A percentile compares a stretch with the other conserved stretches of the same genome.
Conservation (phyloP, 306 rosid species). For the Fagus sylvatica region DNA sequence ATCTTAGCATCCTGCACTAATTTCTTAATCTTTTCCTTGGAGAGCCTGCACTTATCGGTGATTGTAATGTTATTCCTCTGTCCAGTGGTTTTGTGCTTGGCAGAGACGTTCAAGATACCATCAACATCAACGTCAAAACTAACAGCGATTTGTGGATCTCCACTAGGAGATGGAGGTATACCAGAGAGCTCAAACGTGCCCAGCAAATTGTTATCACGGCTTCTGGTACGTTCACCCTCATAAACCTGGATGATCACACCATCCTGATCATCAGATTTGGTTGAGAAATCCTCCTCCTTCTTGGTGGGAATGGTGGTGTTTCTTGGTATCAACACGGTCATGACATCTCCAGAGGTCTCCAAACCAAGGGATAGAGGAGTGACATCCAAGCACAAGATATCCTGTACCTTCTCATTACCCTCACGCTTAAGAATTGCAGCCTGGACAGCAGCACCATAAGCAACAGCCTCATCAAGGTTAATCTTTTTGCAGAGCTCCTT, state of each 20-base stretch:
- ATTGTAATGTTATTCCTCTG: constrained; percentile 40
- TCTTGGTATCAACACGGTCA: constrained; percentile 37
- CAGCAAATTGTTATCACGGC: constrained; percentile 31
- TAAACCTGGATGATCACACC: constrained; percentile 32
- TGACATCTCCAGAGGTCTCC: constrained; percentile 39
- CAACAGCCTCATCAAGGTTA: constrained; percentile 49
- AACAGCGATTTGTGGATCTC: constrained; percentile 36
- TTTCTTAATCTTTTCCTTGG: constrained; percentile 37
- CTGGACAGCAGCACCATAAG: constrained; percentile 44
- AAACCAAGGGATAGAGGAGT: constrained; percentile 44
- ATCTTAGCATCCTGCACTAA: constrained; percentile 48
- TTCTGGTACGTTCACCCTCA: constrained; percentile 40
- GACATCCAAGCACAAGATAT: constrained; percentile 36
- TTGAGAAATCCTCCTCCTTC: constrained; percentile 29
- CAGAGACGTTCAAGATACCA: constrained; percentile 41
- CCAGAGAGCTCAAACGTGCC: constrained; percentile 42
- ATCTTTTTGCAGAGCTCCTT: constrained; percentile 49
- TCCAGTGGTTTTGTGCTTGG: constrained; percentile 44
- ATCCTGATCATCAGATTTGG: constrained; percentile 27
- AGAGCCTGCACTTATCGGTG: constrained; percentile 37
- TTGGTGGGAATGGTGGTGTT: constrained; percentile 47
- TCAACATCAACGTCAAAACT: constrained; percentile 44
- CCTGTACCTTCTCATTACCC: constrained; percentile 43
- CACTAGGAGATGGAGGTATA: constrained; percentile 37
- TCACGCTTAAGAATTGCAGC: constrained; percentile 42